phyloP scores from a whole-genome alignment of 108 stramenopile genomes.

The Nitzschia sp. region DNA sequence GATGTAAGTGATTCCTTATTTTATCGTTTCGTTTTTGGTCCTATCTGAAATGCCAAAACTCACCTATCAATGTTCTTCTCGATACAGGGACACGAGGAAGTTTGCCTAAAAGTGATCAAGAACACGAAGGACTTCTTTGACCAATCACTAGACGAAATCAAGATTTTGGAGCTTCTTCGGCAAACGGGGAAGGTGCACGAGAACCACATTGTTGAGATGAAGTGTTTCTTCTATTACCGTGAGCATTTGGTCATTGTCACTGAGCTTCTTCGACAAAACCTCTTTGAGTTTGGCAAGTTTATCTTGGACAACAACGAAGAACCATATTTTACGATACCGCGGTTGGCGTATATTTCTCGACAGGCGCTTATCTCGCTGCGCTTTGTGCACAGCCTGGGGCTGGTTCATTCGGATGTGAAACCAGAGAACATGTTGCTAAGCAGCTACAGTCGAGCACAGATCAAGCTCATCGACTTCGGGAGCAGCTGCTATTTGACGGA shows the following conservation, averaged over 20 bases:
- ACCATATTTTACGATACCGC: conserved; percentile 89
- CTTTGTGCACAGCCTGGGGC: conserved; percentile 89
- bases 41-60: too few relatives aligned
- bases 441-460: conserved; percentile 76
- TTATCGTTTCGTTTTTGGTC: too few relatives aligned
- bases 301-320: conserved; percentile 82
- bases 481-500: conserved; percentile 96
- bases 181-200: conserved; percentile 81
- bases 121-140: conserved; percentile 99
- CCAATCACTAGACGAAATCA: conserved; percentile 98
- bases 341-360: conserved; percentile 81
- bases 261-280: conserved; percentile 94
- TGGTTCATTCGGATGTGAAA: conserved; percentile 98
- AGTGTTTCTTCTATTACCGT: conserved; percentile 95
- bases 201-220: conserved; percentile 88
- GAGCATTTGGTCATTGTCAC: conserved; percentile 98
- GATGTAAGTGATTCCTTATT: conserved; percentile 55
- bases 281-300: conserved; percentile 94
- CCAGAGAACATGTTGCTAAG: conserved; percentile 97
- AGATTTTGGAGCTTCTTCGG: conserved; percentile 89
- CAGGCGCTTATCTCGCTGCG: conserved; percentile 89
- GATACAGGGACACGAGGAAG: conserved; percentile 76
- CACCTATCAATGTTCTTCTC: too few relatives aligned
- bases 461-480: conserved; percentile 99
- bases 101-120: conserved; percentile 97